Evolutionary conservation across 345 rosid genomes (phyloP).

Genomic region (Citrus reticulata): DNA sequence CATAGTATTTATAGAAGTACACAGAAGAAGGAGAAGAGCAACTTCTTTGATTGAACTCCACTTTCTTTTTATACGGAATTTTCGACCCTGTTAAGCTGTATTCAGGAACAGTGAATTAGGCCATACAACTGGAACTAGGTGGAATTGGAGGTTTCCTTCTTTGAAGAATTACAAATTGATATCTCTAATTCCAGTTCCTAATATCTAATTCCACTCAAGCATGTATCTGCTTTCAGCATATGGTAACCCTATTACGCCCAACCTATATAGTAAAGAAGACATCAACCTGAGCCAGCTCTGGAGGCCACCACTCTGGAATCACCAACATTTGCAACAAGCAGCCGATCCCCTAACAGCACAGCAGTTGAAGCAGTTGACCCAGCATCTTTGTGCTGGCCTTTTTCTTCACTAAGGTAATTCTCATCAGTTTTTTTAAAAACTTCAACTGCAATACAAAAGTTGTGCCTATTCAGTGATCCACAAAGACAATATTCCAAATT

Average conservation of each 20-base stretch:
- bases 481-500: neutral
- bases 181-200: neutral
- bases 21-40: neutral
- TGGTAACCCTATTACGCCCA: neutral
- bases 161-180: neutral
- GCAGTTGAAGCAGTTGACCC: conserved; percentile 63
- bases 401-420: conserved; percentile 40
- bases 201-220: neutral
- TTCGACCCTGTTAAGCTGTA: neutral
- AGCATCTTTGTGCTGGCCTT: conserved; percentile 41
- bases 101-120: neutral
- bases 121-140: neutral
- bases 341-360: conserved; percentile 40
- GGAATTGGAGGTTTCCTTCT: neutral
- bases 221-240: neutral
- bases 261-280: neutral
- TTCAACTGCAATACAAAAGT: conserved; percentile 34
- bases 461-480: neutral
- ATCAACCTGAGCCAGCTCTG: conserved; percentile 48
- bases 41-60: neutral
- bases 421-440: conserved; percentile 41
- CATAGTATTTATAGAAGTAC: neutral
- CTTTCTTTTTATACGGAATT: neutral
- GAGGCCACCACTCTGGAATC: conserved; percentile 60
- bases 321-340: conserved; percentile 65